Evolutionary conservation across 2,329 filamentous ascomycete species (phyloP).

Genomic region (Clarireedia monteithiana): DNA sequence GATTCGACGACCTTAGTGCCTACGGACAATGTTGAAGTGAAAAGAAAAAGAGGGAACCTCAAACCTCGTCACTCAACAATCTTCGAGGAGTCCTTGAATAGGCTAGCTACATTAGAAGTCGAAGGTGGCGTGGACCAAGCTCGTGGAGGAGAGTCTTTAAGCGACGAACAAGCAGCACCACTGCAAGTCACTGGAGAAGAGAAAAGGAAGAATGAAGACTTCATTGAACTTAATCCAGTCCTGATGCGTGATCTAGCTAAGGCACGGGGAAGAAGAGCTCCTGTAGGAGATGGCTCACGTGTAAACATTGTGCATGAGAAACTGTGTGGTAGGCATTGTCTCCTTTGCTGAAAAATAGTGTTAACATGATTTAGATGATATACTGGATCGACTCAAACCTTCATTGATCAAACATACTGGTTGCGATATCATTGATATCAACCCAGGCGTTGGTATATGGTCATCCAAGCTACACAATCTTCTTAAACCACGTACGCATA

Average conservation of each 20-base stretch:
- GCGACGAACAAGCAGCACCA: too few relatives aligned
- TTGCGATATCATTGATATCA: slow-evolving; percentile 81
- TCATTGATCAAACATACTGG: slow-evolving; percentile 63
- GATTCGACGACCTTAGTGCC: background rate
- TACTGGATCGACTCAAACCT: slow-evolving; percentile 57
- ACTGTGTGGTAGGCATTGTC: slow-evolving; percentile 34
- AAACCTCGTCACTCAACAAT: too few relatives aligned
- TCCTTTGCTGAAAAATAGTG: background rate
- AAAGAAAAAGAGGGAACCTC: too few relatives aligned
- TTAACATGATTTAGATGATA: slow-evolving; percentile 20
- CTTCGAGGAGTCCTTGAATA: too few relatives aligned
- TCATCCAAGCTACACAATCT: slow-evolving; percentile 67
- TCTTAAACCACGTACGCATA: slow-evolving; percentile 71
- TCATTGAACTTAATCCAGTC: background rate
- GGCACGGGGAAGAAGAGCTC: background rate
- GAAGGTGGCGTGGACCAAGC: too few relatives aligned
- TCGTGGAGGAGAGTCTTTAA: too few relatives aligned
- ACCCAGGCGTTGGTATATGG: slow-evolving; percentile 73
- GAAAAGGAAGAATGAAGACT: background rate
- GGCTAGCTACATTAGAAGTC: too few relatives aligned
- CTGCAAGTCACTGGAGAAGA: background rate
- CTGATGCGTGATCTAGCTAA: background rate
- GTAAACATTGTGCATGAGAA: slow-evolving; percentile 45
- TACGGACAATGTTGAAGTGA: too few relatives aligned
- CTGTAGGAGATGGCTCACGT: slow-evolving; percentile 25